Evolutionary conservation across 2,329 filamentous ascomycete species (phyloP).

Genomic region (Cladosporium colombiae): DNA sequence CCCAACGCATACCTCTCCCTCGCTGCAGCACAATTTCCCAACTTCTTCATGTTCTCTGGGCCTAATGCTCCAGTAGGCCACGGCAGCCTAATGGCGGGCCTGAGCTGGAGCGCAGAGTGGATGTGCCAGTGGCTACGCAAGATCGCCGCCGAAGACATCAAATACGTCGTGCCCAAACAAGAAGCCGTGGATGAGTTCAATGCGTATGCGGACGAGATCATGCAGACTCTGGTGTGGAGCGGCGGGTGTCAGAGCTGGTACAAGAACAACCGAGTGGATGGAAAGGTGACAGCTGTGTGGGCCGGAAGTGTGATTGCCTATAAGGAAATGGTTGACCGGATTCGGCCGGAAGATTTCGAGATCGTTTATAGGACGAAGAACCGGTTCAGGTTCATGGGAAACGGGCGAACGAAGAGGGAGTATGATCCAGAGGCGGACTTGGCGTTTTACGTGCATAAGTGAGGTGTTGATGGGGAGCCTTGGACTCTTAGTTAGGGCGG

Average conservation of each 20-base stretch:
- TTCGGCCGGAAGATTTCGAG: constrained; percentile 53
- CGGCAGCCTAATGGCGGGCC: constrained; percentile 31
- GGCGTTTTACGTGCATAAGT: constrained; percentile 31
- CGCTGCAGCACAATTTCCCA: constrained; percentile 33
- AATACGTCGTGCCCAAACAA: constrained; percentile 29
- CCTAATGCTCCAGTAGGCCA: constrained; percentile 31
- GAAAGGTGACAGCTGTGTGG: constrained; percentile 37
- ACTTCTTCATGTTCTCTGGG: constrained; percentile 36
- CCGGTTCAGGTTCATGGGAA: constrained; percentile 51
- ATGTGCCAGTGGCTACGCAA: constrained; percentile 36
- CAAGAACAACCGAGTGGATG: constrained; percentile 27
- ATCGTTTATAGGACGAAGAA: constrained; percentile 49
- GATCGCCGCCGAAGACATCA: constrained; percentile 34
- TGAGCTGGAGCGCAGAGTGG: constrained; percentile 32
- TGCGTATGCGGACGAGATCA: constrained; percentile 35
- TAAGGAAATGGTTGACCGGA: constrained; percentile 38
- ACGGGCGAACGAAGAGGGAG: constrained; percentile 45
- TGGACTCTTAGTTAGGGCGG: too few relatives aligned
- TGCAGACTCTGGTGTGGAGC: constrained; percentile 36
- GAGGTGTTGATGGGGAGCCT: background rate
- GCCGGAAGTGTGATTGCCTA: constrained; percentile 32
- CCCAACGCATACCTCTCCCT: constrained; percentile 35
- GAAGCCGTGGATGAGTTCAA: constrained; percentile 35
- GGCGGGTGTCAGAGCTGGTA: constrained; percentile 32
- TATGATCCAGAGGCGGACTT: constrained; percentile 31